Evolutionary conservation across 139 green algal genomes (phyloP), one percentile per base, ranked within the genome.

Genomic region (Trebouxia sp.): DNA sequence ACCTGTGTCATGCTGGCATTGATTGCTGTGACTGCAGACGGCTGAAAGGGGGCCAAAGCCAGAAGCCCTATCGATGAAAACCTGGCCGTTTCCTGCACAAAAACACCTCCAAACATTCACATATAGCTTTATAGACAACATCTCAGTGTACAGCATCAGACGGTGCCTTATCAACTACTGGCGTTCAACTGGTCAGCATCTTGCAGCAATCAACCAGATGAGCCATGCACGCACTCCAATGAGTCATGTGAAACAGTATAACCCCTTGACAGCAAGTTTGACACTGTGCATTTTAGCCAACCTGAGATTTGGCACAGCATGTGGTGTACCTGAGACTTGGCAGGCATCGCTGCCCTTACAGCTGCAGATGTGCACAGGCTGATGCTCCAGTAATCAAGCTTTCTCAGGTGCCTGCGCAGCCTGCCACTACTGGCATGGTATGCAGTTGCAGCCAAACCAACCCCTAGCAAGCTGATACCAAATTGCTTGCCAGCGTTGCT

Each of bases 331-430:
- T 56, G 37, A 67, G 42, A 65, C 20, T 51, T 69, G 6, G 35
- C 50, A 50, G 55, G 77, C n/a, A 50, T 9, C 24, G 38, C 41
- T 39, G 77, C 77, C 32, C 35, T 82, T 38, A 48, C 41, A 56
- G 45, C 35, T 35, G 43, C 37, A 22, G 39, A 45, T 30, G 62
- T 51, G 9, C 14, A 45, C 78, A 77, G 12, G 10, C 30, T 53
- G 30, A 65, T 76, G 42, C 28, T 77, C 70, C 80, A 84, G 41
- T 80, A 80, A 58, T 85, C 81, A 24, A 78, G 35, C 58, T 77
- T 77, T 15, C 74, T 48, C 20, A 81, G 38, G 43, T 50, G 32
- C 26, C 32, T 65, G 22, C 80, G 70, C 53, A 77, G 53, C 41
- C 28, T 32, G 26, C 81, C 81, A 32, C 22, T 58, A 9, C 74